Percentiles rank a stretch among this genome's conserved stretches.
These are phyloP conservation scores for Coemansia sp. DNA, from an alignment of 371 early-diverging fungal species.

Conservation along the genomic window DNA sequence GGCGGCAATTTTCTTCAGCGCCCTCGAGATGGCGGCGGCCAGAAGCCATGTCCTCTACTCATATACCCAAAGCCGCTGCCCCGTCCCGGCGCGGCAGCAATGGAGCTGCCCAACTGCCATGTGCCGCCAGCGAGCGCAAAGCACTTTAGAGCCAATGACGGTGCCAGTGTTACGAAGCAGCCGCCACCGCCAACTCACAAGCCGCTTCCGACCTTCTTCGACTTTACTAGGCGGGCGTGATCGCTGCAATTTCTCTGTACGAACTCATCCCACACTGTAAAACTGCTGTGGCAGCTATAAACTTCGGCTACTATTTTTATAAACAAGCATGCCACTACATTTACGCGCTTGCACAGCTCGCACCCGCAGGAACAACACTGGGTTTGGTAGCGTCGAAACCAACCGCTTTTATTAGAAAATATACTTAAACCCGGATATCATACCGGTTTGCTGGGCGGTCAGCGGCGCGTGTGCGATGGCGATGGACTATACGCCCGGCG, in stretches of 20 bases:
- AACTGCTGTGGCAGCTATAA: background rate
- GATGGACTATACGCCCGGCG: background rate
- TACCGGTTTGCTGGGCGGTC: too few relatives aligned
- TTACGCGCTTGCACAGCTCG: too few relatives aligned
- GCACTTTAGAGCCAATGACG: background rate
- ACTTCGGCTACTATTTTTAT: conserved; percentile 2
- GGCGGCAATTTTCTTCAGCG: background rate
- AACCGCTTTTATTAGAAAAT: too few relatives aligned
- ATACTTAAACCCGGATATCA: too few relatives aligned
- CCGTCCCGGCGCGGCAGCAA: conserved; percentile 27
- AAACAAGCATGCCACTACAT: background rate
- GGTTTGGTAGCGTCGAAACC: too few relatives aligned
- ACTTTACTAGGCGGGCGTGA: conserved; percentile 15
- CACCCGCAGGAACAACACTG: too few relatives aligned
- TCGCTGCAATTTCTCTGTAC: background rate
- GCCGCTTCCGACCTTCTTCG: conserved; percentile 17
- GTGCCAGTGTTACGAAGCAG: background rate
- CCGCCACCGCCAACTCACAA: conserved; percentile 2
- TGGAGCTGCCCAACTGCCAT: conserved; percentile 1
- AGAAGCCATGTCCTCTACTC: conserved; percentile 11
- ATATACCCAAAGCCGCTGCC: conserved; percentile 41
- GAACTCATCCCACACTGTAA: background rate
- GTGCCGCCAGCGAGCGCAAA: conserved; percentile 1
- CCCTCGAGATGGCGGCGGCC: background rate
- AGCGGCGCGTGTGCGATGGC: conserved; percentile 8